Conservation (phyloP, 352 stramenopile species). For the Aphanomyces stellatus region DNA sequence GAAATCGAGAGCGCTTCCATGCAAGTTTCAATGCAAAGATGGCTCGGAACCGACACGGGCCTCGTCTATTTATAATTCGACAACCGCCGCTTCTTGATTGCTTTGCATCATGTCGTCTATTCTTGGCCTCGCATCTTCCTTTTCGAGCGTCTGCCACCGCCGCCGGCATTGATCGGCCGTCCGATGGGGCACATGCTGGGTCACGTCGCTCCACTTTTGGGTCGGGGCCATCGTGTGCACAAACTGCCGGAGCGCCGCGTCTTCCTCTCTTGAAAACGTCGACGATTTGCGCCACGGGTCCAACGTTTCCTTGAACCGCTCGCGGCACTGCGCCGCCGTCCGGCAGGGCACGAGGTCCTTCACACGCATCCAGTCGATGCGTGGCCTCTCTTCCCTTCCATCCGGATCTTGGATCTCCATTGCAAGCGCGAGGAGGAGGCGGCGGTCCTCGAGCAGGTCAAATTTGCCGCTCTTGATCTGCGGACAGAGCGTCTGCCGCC, state of each 20-base stretch:
- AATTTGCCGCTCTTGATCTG: conserved; percentile 2
- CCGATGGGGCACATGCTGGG: background rate
- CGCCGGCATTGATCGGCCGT: conserved; percentile 3
- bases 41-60: background rate
- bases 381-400: background rate
- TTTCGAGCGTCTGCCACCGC: background rate
- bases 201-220: background rate
- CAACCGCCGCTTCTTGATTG: background rate
- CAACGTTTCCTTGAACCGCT: conserved; percentile 12
- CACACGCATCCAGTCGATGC: background rate
- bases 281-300: background rate
- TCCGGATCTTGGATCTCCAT: background rate
- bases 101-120: background rate
- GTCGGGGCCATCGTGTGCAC: background rate
- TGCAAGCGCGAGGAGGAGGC: conserved; percentile 1
- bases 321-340: background rate
- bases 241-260: background rate
- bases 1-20: conserved; percentile 20
- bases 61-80: background rate
- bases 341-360: background rate
- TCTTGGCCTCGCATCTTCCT: background rate
- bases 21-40: background rate
- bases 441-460: conserved; percentile 6
- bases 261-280: conserved; percentile 1
- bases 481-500: conserved; percentile 2